Percentiles rank a stretch among this genome's conserved stretches.
These are phyloP conservation scores for Excoecaria agallocha DNA, from an alignment of 345 rosid species.

Conservation along the genomic window DNA sequence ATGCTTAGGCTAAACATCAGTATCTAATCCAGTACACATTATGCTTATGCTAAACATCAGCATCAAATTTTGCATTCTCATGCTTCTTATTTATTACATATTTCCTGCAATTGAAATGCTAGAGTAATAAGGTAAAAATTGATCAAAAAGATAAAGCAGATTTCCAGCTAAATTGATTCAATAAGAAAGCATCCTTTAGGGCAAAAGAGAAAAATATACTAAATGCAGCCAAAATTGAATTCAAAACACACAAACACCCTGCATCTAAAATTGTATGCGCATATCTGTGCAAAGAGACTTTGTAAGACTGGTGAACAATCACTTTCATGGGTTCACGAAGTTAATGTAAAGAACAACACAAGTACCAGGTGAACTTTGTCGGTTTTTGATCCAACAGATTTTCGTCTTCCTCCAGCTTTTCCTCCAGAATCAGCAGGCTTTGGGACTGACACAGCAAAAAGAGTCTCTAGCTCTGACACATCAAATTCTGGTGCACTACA, in stretches of 20 bases:
- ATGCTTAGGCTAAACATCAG: not conserved
- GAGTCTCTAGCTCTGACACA: slow-evolving; percentile 86
- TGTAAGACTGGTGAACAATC: not conserved
- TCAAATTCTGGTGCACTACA: slow-evolving; percentile 84
- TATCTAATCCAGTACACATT: not conserved
- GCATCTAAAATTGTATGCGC: not conserved
- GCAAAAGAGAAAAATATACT: not conserved
- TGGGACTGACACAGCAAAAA: slow-evolving; percentile 79
- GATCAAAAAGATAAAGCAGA: not conserved
- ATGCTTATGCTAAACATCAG: not conserved
- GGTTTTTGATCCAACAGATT: slow-evolving; percentile 78
- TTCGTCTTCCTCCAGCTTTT: slow-evolving; percentile 60
- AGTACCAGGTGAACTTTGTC: slow-evolving; percentile 86
- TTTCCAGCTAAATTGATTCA: not conserved
- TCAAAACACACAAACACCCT: not conserved
- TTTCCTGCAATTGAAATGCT: not conserved
- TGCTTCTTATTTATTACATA: not conserved
- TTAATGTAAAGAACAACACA: not conserved
- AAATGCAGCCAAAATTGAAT: not conserved
- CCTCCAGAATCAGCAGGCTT: slow-evolving; percentile 56
- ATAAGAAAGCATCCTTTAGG: not conserved
- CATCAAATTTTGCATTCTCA: not conserved
- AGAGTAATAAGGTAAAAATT: not conserved
- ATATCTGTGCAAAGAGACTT: not conserved
- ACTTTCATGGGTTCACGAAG: not conserved